Evolutionary conservation across 345 rosid species (phyloP), one percentile per base, ranked within the genome.

Genomic region (Aegle marmelos): DNA sequence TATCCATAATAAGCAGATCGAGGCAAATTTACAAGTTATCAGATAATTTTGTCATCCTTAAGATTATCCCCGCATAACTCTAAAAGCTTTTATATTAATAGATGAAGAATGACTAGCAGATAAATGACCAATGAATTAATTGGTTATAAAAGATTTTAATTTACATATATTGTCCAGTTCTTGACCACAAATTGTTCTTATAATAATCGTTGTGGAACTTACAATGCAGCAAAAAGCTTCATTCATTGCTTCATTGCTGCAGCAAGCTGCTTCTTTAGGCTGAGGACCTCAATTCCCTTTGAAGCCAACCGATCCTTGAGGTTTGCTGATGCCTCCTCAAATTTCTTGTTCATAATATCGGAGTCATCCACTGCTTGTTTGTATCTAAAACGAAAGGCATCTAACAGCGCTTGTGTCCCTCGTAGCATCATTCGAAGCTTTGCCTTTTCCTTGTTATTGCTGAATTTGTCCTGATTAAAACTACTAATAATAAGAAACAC

Each of bases 381-480:
- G 88, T 88, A 80, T 69, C 93, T 87, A 50, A 81, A 60, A 57
- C 87, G 82, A 31, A 86, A 66, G 21, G 94, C 94, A 45, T 92
- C 95, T 73, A 87, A 79, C 77, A 85, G 90, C 7, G 95, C 92
- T 82, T 93, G 95, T 7, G 93, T 88, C 81, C 98, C 91, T 17
- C 85, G 87, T n/a, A 91, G 90, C 81, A 90, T 88, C 95, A 93
- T 93, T 79, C 86, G 82, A 21, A 88, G 87, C 83, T 91, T 95
- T 71, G 97, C 92, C 77, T 60, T 92, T 70, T 87, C 92, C 79
- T 82, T 95, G 68, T 78, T 76, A 31, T 73, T 79, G 33, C 59
- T 83, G 31, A 79, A 78, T 73, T 80, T 80, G 25, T 87, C 91
- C 97, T 92, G 83, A 39, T 61, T 74, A 57, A n/a, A 61, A 60